Base-by-base conservation (phyloP, 805 yeast genomes). In the Starmerella ratchasimensis region DNA sequence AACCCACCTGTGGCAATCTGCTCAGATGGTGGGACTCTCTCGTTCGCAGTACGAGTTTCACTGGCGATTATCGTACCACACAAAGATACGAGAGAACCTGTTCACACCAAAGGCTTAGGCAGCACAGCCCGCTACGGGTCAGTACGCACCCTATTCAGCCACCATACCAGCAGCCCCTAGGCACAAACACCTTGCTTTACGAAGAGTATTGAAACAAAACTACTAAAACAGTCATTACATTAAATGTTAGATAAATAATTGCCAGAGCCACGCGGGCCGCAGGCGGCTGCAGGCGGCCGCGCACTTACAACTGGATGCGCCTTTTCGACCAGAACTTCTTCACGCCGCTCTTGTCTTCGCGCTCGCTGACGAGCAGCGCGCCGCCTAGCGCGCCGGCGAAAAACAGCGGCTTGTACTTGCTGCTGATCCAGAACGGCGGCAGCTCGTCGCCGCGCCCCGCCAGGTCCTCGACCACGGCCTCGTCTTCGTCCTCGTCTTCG, bases 331-430 rank as follows among this genome's bases (percentile, higher is more conserved):
- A 60, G 53, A 60, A 57, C 11, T 61, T 60, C 21, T 58, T 54
- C 10, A 57, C 58, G 5, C 55, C 50, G 44, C 29, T 70, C 60
- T 31, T 74, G 67, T 36, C 69, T 60, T 90, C 88, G 56, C 84
- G 69, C 56, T 86, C 96, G 28, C 83, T 71, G 21, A 86, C 71
- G 3, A 80, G 65, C 35, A 86, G 56, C 46, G 77, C 59, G 2
- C 61, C 56, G 39, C 69, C 65, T 43, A 82, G 62, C 3, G 30
- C 31, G 18, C 66, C 77, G 10, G 74, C 84, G 45, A 61, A 68
- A 41, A 86, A 59, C 25, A 84, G 59, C 15, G 88, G 80, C 49
- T 75, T 71, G 57, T 80, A 86, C 51, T 80, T 80, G 33, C 69
- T 69, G 3, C 88, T 76, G 41, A 79, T 58, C 76, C 86, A 83